Percentiles rank a stretch among this genome's conserved stretches.
Conservation (phyloP, 2,329 filamentous ascomycete genomes). For the Furcasterigmium furcatum region DNA sequence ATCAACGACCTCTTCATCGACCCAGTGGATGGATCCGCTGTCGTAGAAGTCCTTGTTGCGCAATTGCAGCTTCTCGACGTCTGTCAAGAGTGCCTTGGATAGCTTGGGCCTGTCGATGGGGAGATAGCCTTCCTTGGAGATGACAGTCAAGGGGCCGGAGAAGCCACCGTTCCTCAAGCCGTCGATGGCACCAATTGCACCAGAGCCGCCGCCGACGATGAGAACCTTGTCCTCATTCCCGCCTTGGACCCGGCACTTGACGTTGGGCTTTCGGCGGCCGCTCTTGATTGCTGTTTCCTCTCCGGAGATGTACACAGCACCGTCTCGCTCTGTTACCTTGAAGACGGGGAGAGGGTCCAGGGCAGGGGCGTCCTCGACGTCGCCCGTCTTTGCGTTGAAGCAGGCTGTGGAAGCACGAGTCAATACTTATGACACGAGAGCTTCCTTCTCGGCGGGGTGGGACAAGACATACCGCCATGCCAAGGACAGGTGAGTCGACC, state of each 20-base stretch:
- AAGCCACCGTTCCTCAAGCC: conserved; percentile 80
- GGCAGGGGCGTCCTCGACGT: conserved; percentile 92
- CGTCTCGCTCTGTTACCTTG: conserved; percentile 75
- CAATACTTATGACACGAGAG: background rate
- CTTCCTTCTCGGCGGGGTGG: too few species aligned
- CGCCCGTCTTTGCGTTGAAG: conserved; percentile 84
- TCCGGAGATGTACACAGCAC: conserved; percentile 78
- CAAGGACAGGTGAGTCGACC: conserved; percentile 90
- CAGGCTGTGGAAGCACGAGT: conserved; percentile 58
- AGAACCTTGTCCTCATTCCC: conserved; percentile 59
- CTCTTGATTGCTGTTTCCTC: conserved; percentile 76
- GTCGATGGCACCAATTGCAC: conserved; percentile 77
- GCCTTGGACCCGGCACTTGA: conserved; percentile 60
- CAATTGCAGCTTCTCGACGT: conserved; percentile 74
- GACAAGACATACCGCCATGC: conserved; percentile 76
- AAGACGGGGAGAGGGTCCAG: conserved; percentile 84
- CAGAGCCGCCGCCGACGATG: conserved; percentile 86
- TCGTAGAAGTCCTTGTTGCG: conserved; percentile 77
- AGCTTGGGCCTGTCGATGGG: conserved; percentile 94
- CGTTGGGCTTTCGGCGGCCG: conserved; percentile 68
- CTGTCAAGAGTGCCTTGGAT: conserved; percentile 86
- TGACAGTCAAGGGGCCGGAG: conserved; percentile 74
- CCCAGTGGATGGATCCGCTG: conserved; percentile 51
- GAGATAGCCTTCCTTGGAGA: conserved; percentile 79
- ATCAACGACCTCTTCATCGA: conserved; percentile 62